Evolutionary conservation across 2,329 filamentous ascomycete genomes (phyloP).

Genomic region (Chaetoscypha palmicola): DNA sequence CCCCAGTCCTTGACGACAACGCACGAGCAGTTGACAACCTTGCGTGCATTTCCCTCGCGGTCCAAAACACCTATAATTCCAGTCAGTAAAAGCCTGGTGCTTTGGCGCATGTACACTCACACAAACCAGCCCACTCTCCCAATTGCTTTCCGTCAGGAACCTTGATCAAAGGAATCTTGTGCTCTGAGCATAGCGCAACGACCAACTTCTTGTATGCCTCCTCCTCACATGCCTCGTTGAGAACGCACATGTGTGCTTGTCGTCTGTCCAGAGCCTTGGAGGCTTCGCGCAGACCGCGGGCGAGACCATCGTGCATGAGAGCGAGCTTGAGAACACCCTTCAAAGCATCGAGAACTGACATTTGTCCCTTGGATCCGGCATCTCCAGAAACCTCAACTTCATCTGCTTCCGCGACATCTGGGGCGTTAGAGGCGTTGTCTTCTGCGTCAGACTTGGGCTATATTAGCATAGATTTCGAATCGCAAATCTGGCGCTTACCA

Average conservation of each 20-base stretch:
- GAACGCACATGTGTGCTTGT: constrained; percentile 99
- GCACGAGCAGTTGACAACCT: constrained; percentile 99
- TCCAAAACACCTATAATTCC: constrained; percentile 87
- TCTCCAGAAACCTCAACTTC: constrained; percentile 97
- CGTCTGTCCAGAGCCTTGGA: constrained; percentile 98
- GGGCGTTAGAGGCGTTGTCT: constrained; percentile 72
- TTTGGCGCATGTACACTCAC: constrained; percentile 60
- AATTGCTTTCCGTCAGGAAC: constrained; percentile 99
- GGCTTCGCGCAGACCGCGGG: constrained; percentile 95
- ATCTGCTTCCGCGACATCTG: constrained; percentile 71
- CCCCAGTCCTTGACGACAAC: constrained; percentile 99
- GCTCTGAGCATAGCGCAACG: constrained; percentile 96
- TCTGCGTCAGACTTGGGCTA: constrained; percentile 92
- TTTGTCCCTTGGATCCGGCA: constrained; percentile 78
- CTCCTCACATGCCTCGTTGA: constrained; percentile 99
- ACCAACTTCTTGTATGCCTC: constrained; percentile 99
- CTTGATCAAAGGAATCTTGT: constrained; percentile 99
- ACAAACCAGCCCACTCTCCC: constrained; percentile 99
- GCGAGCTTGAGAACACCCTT: constrained; percentile 99
- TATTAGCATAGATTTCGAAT: constrained; percentile 6
- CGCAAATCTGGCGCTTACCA: constrained; percentile 14
- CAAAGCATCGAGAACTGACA: constrained; percentile 96
- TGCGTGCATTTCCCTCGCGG: constrained; percentile 98
- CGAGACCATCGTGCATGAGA: constrained; percentile 98
- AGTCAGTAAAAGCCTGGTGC: no score